Evolutionary conservation across 768 basidiomycete genomes (phyloP), one percentile per base, ranked within the genome.

Genomic region (Gyrodon lividus): DNA sequence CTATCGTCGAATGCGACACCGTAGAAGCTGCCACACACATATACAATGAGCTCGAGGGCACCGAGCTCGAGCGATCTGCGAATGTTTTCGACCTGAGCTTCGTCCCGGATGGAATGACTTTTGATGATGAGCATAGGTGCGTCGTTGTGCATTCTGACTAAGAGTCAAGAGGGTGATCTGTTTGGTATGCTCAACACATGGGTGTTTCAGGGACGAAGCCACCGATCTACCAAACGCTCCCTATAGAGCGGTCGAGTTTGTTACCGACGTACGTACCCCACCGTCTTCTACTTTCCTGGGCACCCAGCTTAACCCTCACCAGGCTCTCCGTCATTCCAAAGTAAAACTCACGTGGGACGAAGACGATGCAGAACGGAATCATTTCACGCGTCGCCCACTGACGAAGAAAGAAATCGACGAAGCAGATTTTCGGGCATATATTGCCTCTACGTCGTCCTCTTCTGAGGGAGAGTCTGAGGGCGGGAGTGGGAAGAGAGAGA

Each of bases 321-420:
- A 98, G 94, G 96, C 96, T 9, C 81, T 99, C 5, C 88, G 96
- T 5, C 95, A 98, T 67, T 99, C 97, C 13, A 97, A 93, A 75
- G 96, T 98, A 53, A 97, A 92, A 63, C 79, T 98, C 28, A 97
- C 95, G 5, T 99, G 97, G 97, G 97, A 99, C 58, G 91, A 94
- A 48, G 97, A 98, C 68, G 95, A 98, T 59, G 86, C 90, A 0
- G 89, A 94, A 62, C 86, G 96, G 35, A 79, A 77, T 50, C 83
- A 83, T 39, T 60, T 94, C 43, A 92, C 94, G 1, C 83, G 93
- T 41, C 86, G 93, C 19, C 74, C 76, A 1, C 74, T 97, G 37
- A 82, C 89, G 0, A 79, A 80, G 47, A 86, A 92, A 63, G 92
- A 98, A 65, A 86, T 98, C 23, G 94, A 97, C 43, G 88, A 95